phyloP scores from a whole-genome alignment of 306 rosid species.

The Pyrus communis region DNA sequence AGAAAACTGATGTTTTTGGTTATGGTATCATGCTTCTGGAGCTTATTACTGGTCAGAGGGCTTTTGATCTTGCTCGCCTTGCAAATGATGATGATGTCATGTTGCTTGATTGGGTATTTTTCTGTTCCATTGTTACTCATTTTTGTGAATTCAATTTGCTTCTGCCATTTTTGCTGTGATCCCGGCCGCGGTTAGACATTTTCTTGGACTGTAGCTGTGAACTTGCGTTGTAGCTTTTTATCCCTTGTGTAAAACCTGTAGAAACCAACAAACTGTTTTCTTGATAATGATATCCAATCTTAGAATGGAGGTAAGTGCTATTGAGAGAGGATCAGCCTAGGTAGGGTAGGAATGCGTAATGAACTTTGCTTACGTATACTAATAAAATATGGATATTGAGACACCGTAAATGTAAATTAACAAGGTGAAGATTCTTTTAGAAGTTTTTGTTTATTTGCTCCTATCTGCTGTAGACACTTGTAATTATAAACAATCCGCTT shows the following conservation, averaged over 20 bases:
- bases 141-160: conserved; percentile 6
- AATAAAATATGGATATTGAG: not conserved
- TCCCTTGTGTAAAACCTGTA: not conserved
- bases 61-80: conserved; percentile 95
- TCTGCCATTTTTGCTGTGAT: not conserved
- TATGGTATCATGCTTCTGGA: conserved; percentile 98
- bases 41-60: conserved; percentile 93
- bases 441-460: not conserved
- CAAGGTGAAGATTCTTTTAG: not conserved
- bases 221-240: not conserved
- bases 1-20: conserved; percentile 95
- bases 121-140: not conserved
- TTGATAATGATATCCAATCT: not conserved
- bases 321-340: not conserved
- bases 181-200: not conserved
- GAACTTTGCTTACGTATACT: not conserved
- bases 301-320: not conserved
- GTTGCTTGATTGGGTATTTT: conserved; percentile 98
- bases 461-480: too few species aligned
- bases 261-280: not conserved
- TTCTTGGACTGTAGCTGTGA: not conserved
- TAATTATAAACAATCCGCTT: too few species aligned
- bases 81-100: conserved; percentile 98
- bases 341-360: not conserved
- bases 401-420: not conserved